Conservation (phyloP, 208 protist species). For the Entamoeba nuttalli region DNA sequence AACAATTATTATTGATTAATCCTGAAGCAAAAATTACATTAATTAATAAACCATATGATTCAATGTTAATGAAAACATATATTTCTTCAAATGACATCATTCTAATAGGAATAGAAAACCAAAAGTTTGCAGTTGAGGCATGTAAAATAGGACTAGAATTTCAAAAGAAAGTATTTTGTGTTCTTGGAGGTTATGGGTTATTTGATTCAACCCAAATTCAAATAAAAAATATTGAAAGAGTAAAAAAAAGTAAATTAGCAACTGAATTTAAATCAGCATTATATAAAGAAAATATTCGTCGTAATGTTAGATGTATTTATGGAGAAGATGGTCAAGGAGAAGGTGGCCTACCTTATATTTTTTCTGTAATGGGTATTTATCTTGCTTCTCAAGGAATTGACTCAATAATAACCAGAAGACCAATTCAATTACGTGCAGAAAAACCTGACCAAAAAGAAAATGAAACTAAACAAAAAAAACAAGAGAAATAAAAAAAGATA, state of each 20-base stretch:
- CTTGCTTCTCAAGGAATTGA: neutral
- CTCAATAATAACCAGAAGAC: neutral
- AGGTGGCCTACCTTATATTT: neutral
- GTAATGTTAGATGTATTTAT: neutral
- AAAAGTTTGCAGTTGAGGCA: neutral
- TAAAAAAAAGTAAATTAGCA: too few relatives aligned
- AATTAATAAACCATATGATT: neutral
- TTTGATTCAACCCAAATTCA: too few relatives aligned
- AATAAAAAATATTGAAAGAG: too few relatives aligned
- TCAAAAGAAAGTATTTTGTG: neutral
- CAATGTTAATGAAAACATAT: neutral
- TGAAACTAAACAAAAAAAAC: neutral
- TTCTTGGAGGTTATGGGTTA: neutral
- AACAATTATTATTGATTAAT: neutral
- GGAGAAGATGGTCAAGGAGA: neutral
- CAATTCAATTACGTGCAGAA: neutral
- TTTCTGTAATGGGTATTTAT: neutral
- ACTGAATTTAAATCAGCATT: neutral
- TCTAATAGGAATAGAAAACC: neutral
- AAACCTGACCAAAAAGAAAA: neutral
- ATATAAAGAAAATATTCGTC: neutral
- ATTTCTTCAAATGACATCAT: neutral
- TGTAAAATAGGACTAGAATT: neutral
- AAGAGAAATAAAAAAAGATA: neutral
- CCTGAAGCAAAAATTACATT: neutral